phyloP scores from a whole-genome alignment of 2,329 filamentous ascomycete species.

The Seiridium cupressi region DNA sequence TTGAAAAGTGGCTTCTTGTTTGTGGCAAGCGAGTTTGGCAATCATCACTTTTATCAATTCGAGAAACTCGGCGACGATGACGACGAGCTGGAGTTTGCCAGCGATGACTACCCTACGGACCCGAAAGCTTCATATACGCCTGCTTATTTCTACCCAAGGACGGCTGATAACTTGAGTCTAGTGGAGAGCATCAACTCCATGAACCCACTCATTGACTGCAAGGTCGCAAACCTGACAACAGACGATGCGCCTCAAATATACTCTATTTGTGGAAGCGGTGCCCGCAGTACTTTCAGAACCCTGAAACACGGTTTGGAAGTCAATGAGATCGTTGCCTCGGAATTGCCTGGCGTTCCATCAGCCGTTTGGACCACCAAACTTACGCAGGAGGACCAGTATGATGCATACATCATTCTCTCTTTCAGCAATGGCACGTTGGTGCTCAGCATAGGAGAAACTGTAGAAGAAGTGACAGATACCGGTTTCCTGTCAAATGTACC shows the following conservation, averaged over 20 bases:
- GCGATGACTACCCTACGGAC: constrained; percentile 79
- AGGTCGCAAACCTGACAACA: constrained; percentile 84
- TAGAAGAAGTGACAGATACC: constrained; percentile 92
- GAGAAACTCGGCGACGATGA: constrained; percentile 96
- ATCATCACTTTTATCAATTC: constrained; percentile 94
- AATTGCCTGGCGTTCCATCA: constrained; percentile 82
- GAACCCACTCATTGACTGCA: constrained; percentile 89
- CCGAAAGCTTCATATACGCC: constrained; percentile 70
- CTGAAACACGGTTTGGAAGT: constrained; percentile 92
- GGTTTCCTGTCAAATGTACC: constrained; percentile 87
- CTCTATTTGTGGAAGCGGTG: constrained; percentile 83
- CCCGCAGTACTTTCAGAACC: constrained; percentile 85
- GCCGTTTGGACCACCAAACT: constrained; percentile 96
- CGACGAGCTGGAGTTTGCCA: constrained; percentile 81
- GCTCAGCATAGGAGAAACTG: constrained; percentile 92
- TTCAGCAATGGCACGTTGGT: constrained; percentile 89
- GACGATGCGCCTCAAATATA: constrained; percentile 98
- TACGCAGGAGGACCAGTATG: constrained; percentile 76
- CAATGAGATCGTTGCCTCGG: constrained; percentile 92
- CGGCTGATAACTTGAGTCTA: constrained; percentile 76
- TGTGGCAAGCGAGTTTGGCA: constrained; percentile 86
- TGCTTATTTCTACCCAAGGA: constrained; percentile 80
- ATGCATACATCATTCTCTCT: constrained; percentile 94
- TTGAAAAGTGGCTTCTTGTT: constrained; percentile 95
- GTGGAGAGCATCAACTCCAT: constrained; percentile 84